These are phyloP conservation scores for Acrocalymma vagum DNA, from an alignment of 2,329 filamentous ascomycete species.

Conservation along the genomic window DNA sequence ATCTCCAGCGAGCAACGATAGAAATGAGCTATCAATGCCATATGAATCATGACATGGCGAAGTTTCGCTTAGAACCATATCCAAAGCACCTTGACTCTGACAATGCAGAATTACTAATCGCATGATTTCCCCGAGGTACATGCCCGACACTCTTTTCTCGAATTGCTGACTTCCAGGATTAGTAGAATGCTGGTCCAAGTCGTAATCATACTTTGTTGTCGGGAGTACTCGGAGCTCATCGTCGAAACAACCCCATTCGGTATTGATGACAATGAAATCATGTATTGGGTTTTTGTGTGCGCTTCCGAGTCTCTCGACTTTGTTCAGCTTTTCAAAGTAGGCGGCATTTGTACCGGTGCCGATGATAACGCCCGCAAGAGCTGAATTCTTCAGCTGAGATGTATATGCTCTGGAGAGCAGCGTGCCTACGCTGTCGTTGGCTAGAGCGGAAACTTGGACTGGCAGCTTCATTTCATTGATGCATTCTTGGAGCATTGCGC, in stretches of 20 bases:
- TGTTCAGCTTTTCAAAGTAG: slow-evolving; percentile 86
- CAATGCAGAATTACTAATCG: slow-evolving; percentile 78
- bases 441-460: slow-evolving; percentile 86
- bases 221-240: slow-evolving; percentile 86
- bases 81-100: slow-evolving; percentile 69
- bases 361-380: slow-evolving; percentile 88
- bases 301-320: slow-evolving; percentile 82
- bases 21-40: no score
- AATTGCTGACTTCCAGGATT: slow-evolving; percentile 97
- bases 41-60: no score
- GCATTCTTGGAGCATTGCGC: slow-evolving; percentile 81
- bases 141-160: slow-evolving; percentile 93
- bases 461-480: slow-evolving; percentile 84
- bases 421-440: slow-evolving; percentile 95
- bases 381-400: slow-evolving; percentile 81
- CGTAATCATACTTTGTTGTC: slow-evolving; percentile 78
- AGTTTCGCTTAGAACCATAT: no score
- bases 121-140: slow-evolving; percentile 94
- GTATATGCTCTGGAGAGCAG: slow-evolving; percentile 96
- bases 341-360: slow-evolving; percentile 95
- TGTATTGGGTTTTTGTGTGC: no score
- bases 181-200: slow-evolving; percentile 76
- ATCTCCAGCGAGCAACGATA: no score
- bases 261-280: slow-evolving; percentile 96
- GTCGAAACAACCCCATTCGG: slow-evolving; percentile 96